These are phyloP conservation scores for Ustanciosporium gigantosporum DNA, from an alignment of 1,284 basidiomycete genomes.

Conservation along the genomic window DNA sequence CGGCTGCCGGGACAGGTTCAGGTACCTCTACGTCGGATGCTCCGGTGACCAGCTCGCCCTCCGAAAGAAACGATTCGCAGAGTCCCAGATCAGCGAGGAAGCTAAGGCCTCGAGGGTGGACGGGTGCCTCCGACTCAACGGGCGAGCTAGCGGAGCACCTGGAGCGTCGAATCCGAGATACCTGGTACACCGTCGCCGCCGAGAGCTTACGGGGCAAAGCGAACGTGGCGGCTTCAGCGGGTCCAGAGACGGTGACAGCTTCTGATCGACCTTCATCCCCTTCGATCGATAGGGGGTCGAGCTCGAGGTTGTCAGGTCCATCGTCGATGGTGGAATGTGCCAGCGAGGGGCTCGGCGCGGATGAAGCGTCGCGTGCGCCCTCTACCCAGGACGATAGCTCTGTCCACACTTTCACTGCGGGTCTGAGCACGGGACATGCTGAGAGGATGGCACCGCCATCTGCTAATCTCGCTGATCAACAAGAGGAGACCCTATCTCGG, in stretches of 20 bases:
- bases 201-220: slow-evolving; percentile 7
- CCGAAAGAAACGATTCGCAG: not conserved
- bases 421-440: not conserved
- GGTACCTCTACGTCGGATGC: slow-evolving; percentile 4
- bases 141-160: slow-evolving; percentile 33
- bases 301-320: too few relatives aligned
- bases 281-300: not conserved
- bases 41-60: slow-evolving; percentile 4
- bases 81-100: slow-evolving; percentile 6
- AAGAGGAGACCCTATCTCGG: not conserved
- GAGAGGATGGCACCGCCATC: not conserved
- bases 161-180: slow-evolving; percentile 23
- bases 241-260: not conserved
- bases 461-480: not conserved
- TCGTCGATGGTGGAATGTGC: too few relatives aligned
- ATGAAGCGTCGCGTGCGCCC: slow-evolving; percentile 3
- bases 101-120: slow-evolving; percentile 20
- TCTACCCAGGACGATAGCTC: slow-evolving; percentile 18
- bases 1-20: not conserved
- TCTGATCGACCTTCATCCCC: not conserved
- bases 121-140: slow-evolving; percentile 27
- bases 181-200: slow-evolving; percentile 21
- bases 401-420: slow-evolving; percentile 2
- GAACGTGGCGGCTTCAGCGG: slow-evolving; percentile 9
- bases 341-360: not conserved